Conservation (phyloP, 768 basidiomycete genomes). For the Agrocybe praecox region DNA sequence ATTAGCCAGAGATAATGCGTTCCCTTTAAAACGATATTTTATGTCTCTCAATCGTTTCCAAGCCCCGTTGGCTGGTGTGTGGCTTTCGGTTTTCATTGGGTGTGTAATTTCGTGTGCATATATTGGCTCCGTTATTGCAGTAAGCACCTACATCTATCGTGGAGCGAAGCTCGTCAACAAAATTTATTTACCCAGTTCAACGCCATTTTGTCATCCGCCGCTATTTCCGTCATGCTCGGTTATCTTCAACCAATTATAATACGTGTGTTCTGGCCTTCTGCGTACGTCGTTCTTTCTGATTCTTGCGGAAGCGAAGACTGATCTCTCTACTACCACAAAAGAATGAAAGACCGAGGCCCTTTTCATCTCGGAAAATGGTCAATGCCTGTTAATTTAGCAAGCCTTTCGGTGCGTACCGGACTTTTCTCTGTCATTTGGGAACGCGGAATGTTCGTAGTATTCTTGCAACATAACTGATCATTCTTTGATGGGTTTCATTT, state of each 20-base stretch:
- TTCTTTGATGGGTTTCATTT: background rate
- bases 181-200: conserved; percentile 44
- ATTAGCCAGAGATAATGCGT: conserved; percentile 54
- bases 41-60: conserved; percentile 55
- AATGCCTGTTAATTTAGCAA: conserved; percentile 50
- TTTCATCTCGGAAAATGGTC: conserved; percentile 56
- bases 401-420: conserved; percentile 41
- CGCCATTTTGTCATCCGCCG: conserved; percentile 56
- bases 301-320: background rate
- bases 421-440: background rate
- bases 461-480: background rate
- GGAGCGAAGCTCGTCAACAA: too few relatives aligned
- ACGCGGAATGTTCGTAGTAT: background rate
- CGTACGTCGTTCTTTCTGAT: conserved; percentile 32
- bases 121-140: conserved; percentile 57
- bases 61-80: conserved; percentile 57
- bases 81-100: conserved; percentile 53
- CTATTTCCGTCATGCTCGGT: conserved; percentile 59
- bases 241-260: conserved; percentile 61
- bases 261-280: conserved; percentile 56
- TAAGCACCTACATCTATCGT: conserved; percentile 23
- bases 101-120: conserved; percentile 61
- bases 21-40: conserved; percentile 47
- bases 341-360: conserved; percentile 49
- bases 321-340: conserved; percentile 19